A percentile compares a stretch with the other conserved stretches of the same genome.
Evolutionary conservation across 164 flowering plant genomes (phyloP).

Genomic region (Annona squamosa): DNA sequence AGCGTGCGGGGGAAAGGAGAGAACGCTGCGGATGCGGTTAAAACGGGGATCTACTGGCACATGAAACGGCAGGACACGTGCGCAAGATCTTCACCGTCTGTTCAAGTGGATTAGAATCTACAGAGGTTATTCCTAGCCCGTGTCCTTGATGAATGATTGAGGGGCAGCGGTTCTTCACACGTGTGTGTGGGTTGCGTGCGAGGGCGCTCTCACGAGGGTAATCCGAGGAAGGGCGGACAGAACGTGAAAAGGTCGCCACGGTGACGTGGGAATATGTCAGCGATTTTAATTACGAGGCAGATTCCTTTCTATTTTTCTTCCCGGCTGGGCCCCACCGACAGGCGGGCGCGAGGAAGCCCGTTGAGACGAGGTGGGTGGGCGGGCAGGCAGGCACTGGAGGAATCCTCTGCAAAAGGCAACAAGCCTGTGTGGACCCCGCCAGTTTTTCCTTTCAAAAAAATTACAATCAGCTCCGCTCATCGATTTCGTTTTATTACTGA

Average conservation of each 20-base stretch:
- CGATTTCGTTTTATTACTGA: background rate
- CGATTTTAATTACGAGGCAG: slow-evolving; percentile 1
- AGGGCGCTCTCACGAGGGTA: no score
- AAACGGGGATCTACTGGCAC: no score
- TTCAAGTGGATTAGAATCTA: no score
- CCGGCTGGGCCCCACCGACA: background rate
- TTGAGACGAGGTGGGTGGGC: background rate
- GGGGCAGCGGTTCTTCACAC: background rate
- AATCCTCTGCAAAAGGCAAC: background rate
- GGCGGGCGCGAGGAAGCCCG: background rate
- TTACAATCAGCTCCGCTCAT: background rate
- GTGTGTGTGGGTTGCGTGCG: no score
- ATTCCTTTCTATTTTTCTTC: slow-evolving; percentile 1
- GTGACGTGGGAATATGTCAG: slow-evolving; percentile 1
- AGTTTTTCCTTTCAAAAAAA: no score
- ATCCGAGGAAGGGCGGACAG: background rate
- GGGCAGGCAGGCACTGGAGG: background rate
- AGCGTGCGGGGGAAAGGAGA: background rate
- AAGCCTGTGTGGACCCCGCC: background rate
- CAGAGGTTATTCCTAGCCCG: no score
- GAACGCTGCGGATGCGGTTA: background rate
- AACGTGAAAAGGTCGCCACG: background rate
- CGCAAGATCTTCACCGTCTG: no score
- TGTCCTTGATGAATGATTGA: no score
- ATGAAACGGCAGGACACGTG: no score